Percentiles rank a stretch among this genome's conserved stretches.
phyloP scores from a whole-genome alignment of 169 alveolate genomes.

The Eimeria acervulina region DNA sequence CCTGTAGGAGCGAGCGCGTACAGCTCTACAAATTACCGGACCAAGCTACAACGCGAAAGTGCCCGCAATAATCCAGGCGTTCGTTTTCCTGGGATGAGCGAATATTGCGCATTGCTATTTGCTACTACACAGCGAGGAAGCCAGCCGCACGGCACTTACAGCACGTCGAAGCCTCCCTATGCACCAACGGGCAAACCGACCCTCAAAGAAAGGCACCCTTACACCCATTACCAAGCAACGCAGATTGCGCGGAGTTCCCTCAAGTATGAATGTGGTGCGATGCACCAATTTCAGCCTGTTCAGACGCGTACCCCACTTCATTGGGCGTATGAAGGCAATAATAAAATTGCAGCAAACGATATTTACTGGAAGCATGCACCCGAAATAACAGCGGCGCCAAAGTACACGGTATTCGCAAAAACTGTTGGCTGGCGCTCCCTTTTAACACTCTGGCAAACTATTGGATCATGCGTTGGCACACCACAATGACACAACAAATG shows the following conservation, averaged over 20 bases:
- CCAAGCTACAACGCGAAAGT: background rate
- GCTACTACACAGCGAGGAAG: background rate
- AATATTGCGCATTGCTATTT: no score
- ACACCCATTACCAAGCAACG: constrained; percentile 3
- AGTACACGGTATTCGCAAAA: background rate
- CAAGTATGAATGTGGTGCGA: background rate
- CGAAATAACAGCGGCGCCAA: constrained; percentile 5
- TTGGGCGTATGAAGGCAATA: background rate
- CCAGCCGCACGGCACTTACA: background rate
- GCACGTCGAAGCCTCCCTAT: background rate
- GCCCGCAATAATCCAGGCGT: background rate
- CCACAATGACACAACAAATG: constrained; percentile 54
- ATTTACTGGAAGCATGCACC: background rate
- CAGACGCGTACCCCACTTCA: background rate
- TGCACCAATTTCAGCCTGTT: background rate
- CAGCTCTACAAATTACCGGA: background rate
- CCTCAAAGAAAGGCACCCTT: background rate
- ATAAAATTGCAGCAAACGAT: background rate
- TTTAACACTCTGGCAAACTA: background rate
- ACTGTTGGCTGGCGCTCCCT: constrained; percentile 6
- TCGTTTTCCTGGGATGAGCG: no score
- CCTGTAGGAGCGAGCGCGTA: background rate
- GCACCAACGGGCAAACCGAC: background rate
- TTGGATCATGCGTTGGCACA: constrained; percentile 2
- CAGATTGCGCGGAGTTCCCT: constrained; percentile 16